Evolutionary conservation across 805 yeast species (phyloP), one percentile per base, ranked within the genome.

Genomic region (Scheffersomyces lignosus): DNA sequence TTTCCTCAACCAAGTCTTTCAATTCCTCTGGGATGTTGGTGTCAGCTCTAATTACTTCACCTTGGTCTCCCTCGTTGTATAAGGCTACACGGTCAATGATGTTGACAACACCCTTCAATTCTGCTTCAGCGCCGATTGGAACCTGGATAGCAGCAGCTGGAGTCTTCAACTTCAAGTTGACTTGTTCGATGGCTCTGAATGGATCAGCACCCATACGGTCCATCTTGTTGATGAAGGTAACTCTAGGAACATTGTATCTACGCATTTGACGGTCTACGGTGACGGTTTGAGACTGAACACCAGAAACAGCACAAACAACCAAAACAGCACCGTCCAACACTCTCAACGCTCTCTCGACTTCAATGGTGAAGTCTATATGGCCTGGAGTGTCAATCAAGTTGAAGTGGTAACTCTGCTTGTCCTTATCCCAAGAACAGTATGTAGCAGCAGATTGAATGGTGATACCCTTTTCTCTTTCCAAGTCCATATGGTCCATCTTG

Each of bases 181-280:
- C 77, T 70, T 91, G 98, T 40, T 87, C 95, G 53, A 93, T 85
- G 40, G 95, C 96, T 46, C 77, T 78, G 83, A 95, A 93, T 15
- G 99, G 99, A 65, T 93, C 83, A 38, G 99, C 87, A 49, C 99
- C 99, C 96, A 93, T 87, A 62, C 99, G 81, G 66, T 93, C 99
- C 97, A 93, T 90, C 72, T 93, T 93, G 70, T 93, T 93, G 64
- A 93, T 86, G 57, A 93, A 93, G 7, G 99, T 91, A 36, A 93
- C 77, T 58, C 99, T 79, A 37, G 99, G 99, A 56, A 93, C 96
- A 58, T 93, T 89, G 68, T 93, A 93, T 61, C 99, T 83, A 54
- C 96, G 81, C 99, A 93, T 93, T 71, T 93, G 99, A 60, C 99
- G 83, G 64, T 93, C 99, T 31, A 93, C 99, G 27, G 99, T 93